Base-by-base conservation (phyloP, 2,329 filamentous ascomycete species). In the Penicillium sp. region DNA sequence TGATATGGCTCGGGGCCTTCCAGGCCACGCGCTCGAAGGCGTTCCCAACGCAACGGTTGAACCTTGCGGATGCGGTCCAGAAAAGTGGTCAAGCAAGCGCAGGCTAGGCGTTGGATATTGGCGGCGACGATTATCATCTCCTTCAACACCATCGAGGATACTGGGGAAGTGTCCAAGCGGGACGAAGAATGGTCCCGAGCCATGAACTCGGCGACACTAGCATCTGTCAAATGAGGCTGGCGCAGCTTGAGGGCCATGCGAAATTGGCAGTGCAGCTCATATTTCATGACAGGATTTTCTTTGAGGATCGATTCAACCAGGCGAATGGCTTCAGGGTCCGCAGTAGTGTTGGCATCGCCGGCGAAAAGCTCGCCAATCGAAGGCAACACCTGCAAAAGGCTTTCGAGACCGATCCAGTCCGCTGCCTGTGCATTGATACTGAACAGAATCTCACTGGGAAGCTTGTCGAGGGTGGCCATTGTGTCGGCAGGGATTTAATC, bases 71-170 rank as follows among this genome's bases (percentile, higher is more conserved):
- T n/a, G 8, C 8, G 11, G 36, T n/a, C 25, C 35, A 39, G 13
- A 36, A 45, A 29, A 3, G 37, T 27, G 13, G n/a, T 32, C 12
- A 45, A 18, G 12, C 43, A 45, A 25, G 43, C 43, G 37, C 43
- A 45, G n/a, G 43, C 35, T 8, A 39, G 24, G 9, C 43, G 43
- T 13, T 45, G 43, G 27, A 39, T 45, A 9, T 39, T 36, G 18
- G 43, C 43, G 29, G 43, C 43, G 35, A 39, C 12, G 11, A 38
- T 32, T 3, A 45, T 11, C 35, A 45, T 39, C 13, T 36, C 43
- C 11, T 28, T 35, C 12, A 45, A 11, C 35, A 45, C 34, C 7
- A 24, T 4, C 5, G 13, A 13, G 3, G 36, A 38, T 38, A 38
- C 25, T 25, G 4, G 25, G 8, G 36, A 38, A 25, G 36, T n/a